Evolutionary conservation across 2,329 filamentous ascomycete species (phyloP).

Genomic region (Arthrobotrys iridis): DNA sequence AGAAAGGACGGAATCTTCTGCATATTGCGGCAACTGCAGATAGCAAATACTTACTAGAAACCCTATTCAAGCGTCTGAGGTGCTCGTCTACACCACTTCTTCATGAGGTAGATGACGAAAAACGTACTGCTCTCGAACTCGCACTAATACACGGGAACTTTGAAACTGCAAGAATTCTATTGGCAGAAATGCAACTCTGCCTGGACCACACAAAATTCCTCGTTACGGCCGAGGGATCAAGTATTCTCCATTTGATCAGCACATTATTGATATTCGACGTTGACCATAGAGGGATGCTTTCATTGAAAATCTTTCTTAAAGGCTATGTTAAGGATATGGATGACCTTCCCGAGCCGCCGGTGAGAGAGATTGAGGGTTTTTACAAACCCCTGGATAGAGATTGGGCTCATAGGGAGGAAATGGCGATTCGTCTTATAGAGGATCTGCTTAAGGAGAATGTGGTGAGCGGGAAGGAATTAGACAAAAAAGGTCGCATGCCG

Average conservation of each 20-base stretch:
- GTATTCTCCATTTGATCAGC: slow-evolving; percentile 3
- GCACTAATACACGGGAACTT: slow-evolving; percentile 17
- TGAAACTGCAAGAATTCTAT: background rate
- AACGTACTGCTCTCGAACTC: background rate
- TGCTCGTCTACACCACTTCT: too few species aligned
- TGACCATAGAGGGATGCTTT: background rate
- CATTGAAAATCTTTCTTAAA: background rate
- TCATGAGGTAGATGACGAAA: background rate
- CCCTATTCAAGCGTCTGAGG: background rate
- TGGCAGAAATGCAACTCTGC: background rate
- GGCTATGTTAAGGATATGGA: background rate
- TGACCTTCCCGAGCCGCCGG: background rate
- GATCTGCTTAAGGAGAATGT: too few species aligned
- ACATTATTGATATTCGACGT: background rate
- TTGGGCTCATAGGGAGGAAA: too few species aligned
- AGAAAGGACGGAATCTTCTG: background rate
- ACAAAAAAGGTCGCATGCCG: too few species aligned
- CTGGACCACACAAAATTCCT: background rate
- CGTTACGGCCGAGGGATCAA: background rate
- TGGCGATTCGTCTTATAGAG: too few species aligned
- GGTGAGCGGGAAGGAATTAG: too few species aligned
- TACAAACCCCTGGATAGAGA: too few species aligned
- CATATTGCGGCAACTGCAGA: slow-evolving; percentile 8
- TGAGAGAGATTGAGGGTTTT: too few species aligned
- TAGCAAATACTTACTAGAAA: background rate